Conservation (phyloP, 2,329 filamentous ascomycete species). For the Fusarium begoniae region DNA sequence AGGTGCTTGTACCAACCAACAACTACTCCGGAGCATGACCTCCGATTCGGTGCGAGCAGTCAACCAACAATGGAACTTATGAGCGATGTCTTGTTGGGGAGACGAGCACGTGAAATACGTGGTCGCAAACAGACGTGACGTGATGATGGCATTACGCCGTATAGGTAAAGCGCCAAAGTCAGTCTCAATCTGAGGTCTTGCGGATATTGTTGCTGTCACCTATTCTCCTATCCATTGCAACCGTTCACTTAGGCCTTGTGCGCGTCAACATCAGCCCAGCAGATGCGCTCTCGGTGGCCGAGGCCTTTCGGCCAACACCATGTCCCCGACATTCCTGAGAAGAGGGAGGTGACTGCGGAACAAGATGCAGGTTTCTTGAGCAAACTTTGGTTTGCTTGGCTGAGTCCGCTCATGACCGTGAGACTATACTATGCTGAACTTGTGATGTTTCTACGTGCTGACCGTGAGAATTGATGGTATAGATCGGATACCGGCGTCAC, state of each 20-base stretch:
- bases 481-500: background rate
- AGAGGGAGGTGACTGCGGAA: background rate
- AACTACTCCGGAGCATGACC: background rate
- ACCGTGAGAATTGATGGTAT: background rate
- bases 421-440: background rate
- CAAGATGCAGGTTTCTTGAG: background rate
- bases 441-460: background rate
- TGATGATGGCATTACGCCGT: background rate
- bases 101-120: background rate
- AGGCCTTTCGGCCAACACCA: background rate
- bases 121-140: background rate
- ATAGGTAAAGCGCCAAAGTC: background rate
- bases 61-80: background rate
- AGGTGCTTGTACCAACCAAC: background rate
- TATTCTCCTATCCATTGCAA: background rate
- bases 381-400: background rate
- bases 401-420: background rate
- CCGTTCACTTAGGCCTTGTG: background rate
- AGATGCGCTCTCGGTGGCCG: background rate
- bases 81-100: background rate
- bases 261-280: background rate
- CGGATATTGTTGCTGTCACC: background rate
- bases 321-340: background rate
- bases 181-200: background rate
- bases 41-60: background rate